Conservation (phyloP, 371 early-diverging fungal species). For the Dichotomocladium elegans region DNA sequence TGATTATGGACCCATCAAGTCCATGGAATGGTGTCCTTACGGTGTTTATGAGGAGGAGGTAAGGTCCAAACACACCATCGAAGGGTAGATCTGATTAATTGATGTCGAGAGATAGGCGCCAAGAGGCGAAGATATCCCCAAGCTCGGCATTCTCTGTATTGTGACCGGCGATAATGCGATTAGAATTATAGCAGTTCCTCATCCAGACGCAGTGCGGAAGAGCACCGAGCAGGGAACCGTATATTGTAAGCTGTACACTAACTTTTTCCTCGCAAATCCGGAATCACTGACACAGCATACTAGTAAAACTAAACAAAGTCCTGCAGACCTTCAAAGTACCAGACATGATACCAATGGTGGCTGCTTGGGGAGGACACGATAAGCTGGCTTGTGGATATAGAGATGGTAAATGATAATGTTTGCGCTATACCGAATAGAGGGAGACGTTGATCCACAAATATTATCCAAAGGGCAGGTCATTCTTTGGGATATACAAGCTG, state of each 20-base stretch:
- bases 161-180: constrained; percentile 56
- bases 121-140: constrained; percentile 12
- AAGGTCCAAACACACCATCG: background rate
- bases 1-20: constrained; percentile 50
- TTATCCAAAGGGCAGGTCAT: constrained; percentile 12
- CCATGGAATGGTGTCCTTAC: constrained; percentile 59
- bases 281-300: background rate
- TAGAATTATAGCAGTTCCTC: constrained; percentile 52
- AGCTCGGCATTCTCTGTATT: constrained; percentile 55
- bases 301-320: constrained; percentile 20
- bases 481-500: constrained; percentile 20
- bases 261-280: background rate
- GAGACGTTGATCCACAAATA: background rate
- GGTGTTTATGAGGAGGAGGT: constrained; percentile 44
- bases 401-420: constrained; percentile 9
- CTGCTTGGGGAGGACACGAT: constrained; percentile 22
- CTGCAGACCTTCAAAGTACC: constrained; percentile 12
- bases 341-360: constrained; percentile 5
- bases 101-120: background rate
- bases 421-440: background rate
- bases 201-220: constrained; percentile 36
- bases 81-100: background rate
- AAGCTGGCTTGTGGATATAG: constrained; percentile 24
- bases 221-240: constrained; percentile 9
- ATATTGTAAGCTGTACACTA: constrained; percentile 18